These are phyloP conservation scores for Phymatotrichopsis omnivora DNA, from an alignment of 2,329 filamentous ascomycete genomes.

Conservation along the genomic window DNA sequence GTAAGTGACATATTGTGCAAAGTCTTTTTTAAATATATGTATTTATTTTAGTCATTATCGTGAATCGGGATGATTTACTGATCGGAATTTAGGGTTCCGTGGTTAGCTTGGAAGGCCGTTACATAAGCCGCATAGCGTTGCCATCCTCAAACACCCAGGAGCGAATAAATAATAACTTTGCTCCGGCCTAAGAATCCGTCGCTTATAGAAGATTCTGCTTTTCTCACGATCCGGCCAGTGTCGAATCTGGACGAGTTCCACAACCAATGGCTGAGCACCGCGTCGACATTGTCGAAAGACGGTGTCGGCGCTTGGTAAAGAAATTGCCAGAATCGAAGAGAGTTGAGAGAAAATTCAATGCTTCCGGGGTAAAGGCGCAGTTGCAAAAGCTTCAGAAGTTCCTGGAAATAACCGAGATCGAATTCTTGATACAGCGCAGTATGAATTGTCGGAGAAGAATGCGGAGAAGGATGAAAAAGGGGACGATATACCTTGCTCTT, in stretches of 20 bases:
- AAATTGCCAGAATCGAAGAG: constrained; percentile 31
- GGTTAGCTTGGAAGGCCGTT: constrained; percentile 40
- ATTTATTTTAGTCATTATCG: no score
- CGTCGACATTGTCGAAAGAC: constrained; percentile 35
- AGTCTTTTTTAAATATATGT: no score
- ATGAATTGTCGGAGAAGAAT: constrained; percentile 30
- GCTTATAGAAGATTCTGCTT: constrained; percentile 37
- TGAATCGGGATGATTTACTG: background rate
- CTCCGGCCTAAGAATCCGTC: constrained; percentile 38
- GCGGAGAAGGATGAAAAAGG: no score
- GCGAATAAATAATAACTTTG: constrained; percentile 40
- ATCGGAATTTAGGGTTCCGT: constrained; percentile 34
- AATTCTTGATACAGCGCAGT: constrained; percentile 34
- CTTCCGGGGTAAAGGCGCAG: constrained; percentile 32
- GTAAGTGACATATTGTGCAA: no score
- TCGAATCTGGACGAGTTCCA: constrained; percentile 36
- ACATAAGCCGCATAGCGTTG: constrained; percentile 40
- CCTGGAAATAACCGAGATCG: constrained; percentile 5
- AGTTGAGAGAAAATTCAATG: constrained; percentile 15
- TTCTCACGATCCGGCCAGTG: constrained; percentile 36
- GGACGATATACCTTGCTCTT: no score
- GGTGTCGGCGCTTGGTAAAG: constrained; percentile 35
- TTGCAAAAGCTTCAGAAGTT: constrained; percentile 34
- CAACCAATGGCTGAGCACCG: constrained; percentile 36
- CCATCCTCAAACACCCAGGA: constrained; percentile 37